Conservation (phyloP, 108 stramenopile genomes). For the Ochromonas danica region DNA sequence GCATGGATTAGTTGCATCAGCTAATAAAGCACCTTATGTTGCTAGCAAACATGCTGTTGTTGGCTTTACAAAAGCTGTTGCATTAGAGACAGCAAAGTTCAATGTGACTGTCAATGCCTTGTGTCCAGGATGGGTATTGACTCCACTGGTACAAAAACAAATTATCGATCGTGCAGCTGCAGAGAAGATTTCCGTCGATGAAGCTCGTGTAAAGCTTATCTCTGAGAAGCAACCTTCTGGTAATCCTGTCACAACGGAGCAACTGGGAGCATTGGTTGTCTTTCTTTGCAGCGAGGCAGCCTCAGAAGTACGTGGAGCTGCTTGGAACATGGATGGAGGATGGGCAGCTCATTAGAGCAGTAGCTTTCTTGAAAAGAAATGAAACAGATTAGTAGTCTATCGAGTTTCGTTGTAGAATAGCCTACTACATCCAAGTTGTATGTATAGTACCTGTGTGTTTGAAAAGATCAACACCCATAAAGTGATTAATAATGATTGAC, state of each 20-base stretch:
- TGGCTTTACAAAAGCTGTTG: conserved; percentile 68
- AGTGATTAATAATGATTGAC: too few relatives aligned
- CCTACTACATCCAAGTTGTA: too few relatives aligned
- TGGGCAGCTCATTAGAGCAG: conserved; percentile 28
- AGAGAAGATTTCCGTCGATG: background rate
- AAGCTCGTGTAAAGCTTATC: background rate
- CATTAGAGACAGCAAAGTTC: conserved; percentile 66
- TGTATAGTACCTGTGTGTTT: too few relatives aligned
- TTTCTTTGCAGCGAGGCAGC: conserved; percentile 19
- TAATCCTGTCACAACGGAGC: background rate
- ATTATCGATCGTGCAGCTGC: conserved; percentile 11
- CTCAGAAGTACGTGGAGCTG: conserved; percentile 28
- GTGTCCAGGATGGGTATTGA: conserved; percentile 67
- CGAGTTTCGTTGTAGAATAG: background rate
- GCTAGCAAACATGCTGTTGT: conserved; percentile 70
- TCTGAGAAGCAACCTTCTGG: conserved; percentile 29
- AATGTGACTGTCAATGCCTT: conserved; percentile 70
- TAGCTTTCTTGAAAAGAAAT: too few relatives aligned
- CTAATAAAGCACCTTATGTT: conserved; percentile 45
- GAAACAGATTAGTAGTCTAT: too few relatives aligned
- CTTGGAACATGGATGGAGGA: conserved; percentile 36
- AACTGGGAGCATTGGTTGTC: conserved; percentile 4
- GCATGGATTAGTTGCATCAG: conserved; percentile 45
- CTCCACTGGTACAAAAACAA: conserved; percentile 62
- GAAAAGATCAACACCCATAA: too few relatives aligned